phyloP scores from a whole-genome alignment of 106 monocot species.

The Vanilla planifolia region DNA sequence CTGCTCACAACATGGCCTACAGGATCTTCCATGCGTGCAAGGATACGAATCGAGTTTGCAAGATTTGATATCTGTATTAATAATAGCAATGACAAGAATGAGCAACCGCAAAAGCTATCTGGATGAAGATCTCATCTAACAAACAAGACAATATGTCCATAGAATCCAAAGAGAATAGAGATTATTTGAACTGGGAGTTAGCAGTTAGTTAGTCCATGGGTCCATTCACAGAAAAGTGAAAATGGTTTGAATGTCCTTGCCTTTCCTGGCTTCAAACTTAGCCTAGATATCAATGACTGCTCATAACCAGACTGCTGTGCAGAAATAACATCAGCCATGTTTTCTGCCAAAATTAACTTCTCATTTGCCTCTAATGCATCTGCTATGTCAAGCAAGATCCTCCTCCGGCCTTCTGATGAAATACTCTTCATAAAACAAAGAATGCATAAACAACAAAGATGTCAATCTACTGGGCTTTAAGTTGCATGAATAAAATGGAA shows the following conservation, averaged over 20 bases:
- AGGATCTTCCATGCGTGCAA: conserved; percentile 96
- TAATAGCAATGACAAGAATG: background rate
- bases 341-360: conserved; percentile 57
- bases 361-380: conserved; percentile 80
- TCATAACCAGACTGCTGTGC: conserved; percentile 66
- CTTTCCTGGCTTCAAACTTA: conserved; percentile 85
- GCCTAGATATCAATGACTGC: conserved; percentile 63
- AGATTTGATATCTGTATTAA: conserved; percentile 70
- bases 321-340: conserved; percentile 69
- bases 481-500: no score
- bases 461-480: no score
- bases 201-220: background rate
- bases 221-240: conserved; percentile 1
- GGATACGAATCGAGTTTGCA: conserved; percentile 68
- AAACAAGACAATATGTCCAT: background rate
- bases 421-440: conserved; percentile 27
- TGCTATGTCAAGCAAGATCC: conserved; percentile 73
- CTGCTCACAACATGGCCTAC: conserved; percentile 50
- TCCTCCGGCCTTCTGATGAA: conserved; percentile 67
- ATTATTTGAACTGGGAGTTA: background rate
- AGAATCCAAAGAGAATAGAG: background rate
- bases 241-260: conserved; percentile 17
- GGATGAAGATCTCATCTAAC: background rate
- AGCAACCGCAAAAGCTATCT: background rate
- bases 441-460: no score